phyloP scores from a whole-genome alignment of 2,329 filamentous ascomycete species.

The Epichloe aotearoae region DNA sequence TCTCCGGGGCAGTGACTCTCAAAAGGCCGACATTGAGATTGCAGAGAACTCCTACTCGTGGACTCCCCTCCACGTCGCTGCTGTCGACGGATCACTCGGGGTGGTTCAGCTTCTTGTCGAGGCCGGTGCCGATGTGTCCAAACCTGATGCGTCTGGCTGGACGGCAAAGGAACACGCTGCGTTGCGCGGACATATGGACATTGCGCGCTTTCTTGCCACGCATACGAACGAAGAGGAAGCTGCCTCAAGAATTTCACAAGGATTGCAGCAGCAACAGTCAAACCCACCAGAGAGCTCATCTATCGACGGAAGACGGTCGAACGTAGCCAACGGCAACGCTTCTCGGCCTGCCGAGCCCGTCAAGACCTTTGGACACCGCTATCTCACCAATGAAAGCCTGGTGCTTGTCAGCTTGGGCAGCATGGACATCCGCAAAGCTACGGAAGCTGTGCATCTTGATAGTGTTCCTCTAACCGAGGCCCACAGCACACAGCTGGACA shows the following conservation, averaged over 20 bases:
- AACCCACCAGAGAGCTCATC: slow-evolving; percentile 41
- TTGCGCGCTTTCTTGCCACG: slow-evolving; percentile 56
- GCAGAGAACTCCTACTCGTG: slow-evolving; percentile 77
- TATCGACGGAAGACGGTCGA: slow-evolving; percentile 45
- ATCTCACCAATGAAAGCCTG: slow-evolving; percentile 78
- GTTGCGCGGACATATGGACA: slow-evolving; percentile 72
- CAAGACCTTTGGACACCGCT: slow-evolving; percentile 92
- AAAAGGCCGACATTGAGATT: slow-evolving; percentile 65
- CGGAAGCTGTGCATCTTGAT: slow-evolving; percentile 74
- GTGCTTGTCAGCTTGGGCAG: slow-evolving; percentile 85
- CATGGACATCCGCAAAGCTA: slow-evolving; percentile 80
- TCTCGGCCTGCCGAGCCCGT: slow-evolving; percentile 58
- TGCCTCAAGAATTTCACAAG: slow-evolving; percentile 11
- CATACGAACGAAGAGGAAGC: slow-evolving; percentile 25
- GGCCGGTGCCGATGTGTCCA: slow-evolving; percentile 63
- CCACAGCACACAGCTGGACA: slow-evolving; percentile 87
- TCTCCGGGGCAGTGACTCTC: slow-evolving; percentile 52
- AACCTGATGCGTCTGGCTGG: slow-evolving; percentile 80
- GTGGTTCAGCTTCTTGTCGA: slow-evolving; percentile 67
- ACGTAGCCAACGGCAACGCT: slow-evolving; percentile 27
- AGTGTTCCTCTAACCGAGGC: slow-evolving; percentile 77
- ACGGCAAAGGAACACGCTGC: slow-evolving; percentile 87
- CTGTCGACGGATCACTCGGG: slow-evolving; percentile 69
- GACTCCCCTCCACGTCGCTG: slow-evolving; percentile 89
- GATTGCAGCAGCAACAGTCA: slow-evolving; percentile 8